Percentiles rank a stretch among this genome's conserved stretches.
Conservation (phyloP, 1,139 yeast species). For the Yamadazyma atmosphaerica region DNA sequence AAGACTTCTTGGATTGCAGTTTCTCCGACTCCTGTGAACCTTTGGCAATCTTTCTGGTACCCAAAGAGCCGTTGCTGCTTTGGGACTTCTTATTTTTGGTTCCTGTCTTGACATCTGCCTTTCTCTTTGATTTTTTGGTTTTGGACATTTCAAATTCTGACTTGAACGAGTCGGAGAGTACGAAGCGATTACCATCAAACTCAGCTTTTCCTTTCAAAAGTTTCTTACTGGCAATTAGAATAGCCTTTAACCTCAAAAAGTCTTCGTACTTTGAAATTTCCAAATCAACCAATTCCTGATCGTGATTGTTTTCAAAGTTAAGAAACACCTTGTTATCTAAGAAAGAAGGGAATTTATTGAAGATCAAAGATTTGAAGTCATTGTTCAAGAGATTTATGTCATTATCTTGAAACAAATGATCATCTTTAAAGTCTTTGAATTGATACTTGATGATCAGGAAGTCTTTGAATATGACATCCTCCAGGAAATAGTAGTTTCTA, state of each 20-base stretch:
- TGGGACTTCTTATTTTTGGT: slow-evolving; percentile 4
- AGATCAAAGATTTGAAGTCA: slow-evolving; percentile 23
- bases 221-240: slow-evolving; percentile 7
- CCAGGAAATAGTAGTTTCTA: slow-evolving; percentile 58
- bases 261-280: slow-evolving; percentile 11
- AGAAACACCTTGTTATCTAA: slow-evolving; percentile 20
- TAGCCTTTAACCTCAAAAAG: slow-evolving; percentile 8
- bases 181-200: slow-evolving; percentile 3
- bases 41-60: background rate
- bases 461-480: slow-evolving; percentile 64
- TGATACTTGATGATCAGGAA: slow-evolving; percentile 54
- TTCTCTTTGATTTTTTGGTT: background rate
- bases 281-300: background rate
- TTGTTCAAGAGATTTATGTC: slow-evolving; percentile 36
- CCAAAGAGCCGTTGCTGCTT: background rate
- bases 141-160: background rate
- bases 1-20: background rate
- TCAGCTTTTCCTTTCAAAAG: slow-evolving; percentile 2
- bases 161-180: background rate
- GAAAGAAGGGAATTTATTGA: slow-evolving; percentile 27
- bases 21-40: background rate
- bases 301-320: slow-evolving; percentile 5
- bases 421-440: slow-evolving; percentile 62
- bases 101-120: background rate
- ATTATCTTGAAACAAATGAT: slow-evolving; percentile 32